Base-by-base conservation (phyloP, 768 basidiomycete species). In the Serendipita vermifera region DNA sequence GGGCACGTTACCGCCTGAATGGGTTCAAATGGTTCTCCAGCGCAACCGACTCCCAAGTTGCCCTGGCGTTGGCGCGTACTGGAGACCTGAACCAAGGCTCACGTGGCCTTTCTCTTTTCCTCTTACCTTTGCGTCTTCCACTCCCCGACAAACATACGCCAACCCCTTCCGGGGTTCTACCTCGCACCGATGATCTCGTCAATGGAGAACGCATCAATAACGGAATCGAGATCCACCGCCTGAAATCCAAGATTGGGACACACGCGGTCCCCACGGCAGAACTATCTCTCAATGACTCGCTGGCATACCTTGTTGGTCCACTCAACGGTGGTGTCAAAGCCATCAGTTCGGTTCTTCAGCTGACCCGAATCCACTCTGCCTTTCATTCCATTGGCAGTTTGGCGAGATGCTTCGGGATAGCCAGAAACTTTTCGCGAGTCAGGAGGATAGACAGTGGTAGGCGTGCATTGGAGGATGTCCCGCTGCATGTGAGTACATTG, bases 1-100 rank as follows among this genome's bases (percentile, higher is more conserved):
- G 46, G 3, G 40, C 75, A 2, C 67, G 72, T 48, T 84, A 83
- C 64, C 70, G 63, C 17, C 65, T 87, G 20, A 71, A 86, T 60
- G 84, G 85, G 2, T 78, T 87, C 65, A 87, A 87, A 68, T 87
- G 85, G 85, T 87, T 87, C 67, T 86, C 85, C 14, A 85, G 83
- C 61, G 87, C 87, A 1, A 85, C 85, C 0, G 87, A 88, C 61
- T 79, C 82, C 59, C 72, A 88, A 58, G 70, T 87, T 6, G 76
- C 84, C 0, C 72, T 88, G 24, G 84, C 83, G 1, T 70, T 88
- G 3, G 87, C 84, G 3, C 81, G 85, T 33, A 87, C 85, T 1
- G 85, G 83, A 0, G 66, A 77, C 0, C 58, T 64, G 26, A 31
- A 41, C 0, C 3, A n/a, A 5, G 85, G 86, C 4, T 81, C 85